phyloP scores from a whole-genome alignment of 192 early-diverging fungal species.

The Backusella macrospora region DNA sequence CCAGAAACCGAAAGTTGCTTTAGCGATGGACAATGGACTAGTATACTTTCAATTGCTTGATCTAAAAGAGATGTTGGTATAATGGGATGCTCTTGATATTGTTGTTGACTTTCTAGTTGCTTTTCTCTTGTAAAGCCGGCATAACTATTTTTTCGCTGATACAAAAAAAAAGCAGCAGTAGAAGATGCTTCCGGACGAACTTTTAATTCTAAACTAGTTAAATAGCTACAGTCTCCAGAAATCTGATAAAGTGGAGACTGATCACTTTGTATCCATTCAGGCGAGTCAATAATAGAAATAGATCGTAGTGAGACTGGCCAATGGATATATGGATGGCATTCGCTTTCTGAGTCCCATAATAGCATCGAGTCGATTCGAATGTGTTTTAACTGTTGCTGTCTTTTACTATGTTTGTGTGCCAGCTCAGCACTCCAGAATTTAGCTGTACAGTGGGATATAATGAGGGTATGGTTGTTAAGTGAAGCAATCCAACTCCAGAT shows the following conservation, averaged over 20 bases:
- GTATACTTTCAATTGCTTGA: slow-evolving; percentile 4
- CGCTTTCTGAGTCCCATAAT: neutral
- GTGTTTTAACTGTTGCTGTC: neutral
- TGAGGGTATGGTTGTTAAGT: neutral
- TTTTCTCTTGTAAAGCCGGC: neutral
- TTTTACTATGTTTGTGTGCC: neutral
- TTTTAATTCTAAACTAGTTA: neutral
- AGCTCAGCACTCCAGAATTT: neutral
- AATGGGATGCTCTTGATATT: neutral
- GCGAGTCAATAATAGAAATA: neutral
- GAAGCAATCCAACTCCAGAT: slow-evolving; percentile 1
- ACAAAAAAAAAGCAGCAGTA: neutral
- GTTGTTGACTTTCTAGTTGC: neutral
- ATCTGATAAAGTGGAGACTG: neutral
- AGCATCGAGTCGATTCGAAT: slow-evolving; percentile 5
- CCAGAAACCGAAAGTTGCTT: neutral
- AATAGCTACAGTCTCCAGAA: neutral
- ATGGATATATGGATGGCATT: neutral
- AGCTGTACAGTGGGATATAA: neutral
- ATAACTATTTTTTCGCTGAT: neutral
- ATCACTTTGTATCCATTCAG: neutral
- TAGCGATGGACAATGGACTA: neutral
- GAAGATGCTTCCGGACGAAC: neutral
- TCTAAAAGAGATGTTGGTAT: neutral
- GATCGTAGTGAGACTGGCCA: neutral